Base-by-base conservation (phyloP, 2,329 filamentous ascomycete species). In the Exophiala sp. region DNA sequence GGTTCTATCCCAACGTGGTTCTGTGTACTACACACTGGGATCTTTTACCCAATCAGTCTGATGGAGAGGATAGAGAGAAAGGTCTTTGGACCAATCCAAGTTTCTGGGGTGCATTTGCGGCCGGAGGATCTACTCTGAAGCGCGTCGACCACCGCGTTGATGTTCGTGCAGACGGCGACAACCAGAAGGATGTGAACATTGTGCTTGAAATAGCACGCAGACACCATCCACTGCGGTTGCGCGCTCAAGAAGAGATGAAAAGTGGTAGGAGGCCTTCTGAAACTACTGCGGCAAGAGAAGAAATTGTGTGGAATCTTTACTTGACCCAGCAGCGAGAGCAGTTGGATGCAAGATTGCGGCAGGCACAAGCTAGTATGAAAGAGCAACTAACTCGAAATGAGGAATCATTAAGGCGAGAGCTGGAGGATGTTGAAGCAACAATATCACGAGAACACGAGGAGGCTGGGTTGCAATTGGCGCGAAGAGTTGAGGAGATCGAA, bases 1-100 rank as follows among this genome's bases (percentile, higher is more conserved):
- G 29, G 5, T 38, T 16, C 16, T 52, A 52, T 38, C 21, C 40
- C 33, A 42, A 52, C 20, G 43, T 55, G 10, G 36, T 52, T 21
- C 47, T 60, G 20, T 14, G 14, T 20, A 60, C 57, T n/a, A 58
- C 46, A 6, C 45, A 53, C 24, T 60, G 57, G 57, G 47, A 50
- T 21, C 11, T 24, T 14, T 20, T 50, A 21, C 18, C 34, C 7
- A 41, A 5, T 21, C 8, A 8, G 14, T 12, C 33, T n/a, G 47
- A 50, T 9, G 47, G 47, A 9, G 16, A 50, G 11, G 5, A 16
- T 2, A 11, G 32, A 18, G 16, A 18, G 16, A 18, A 18, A 18
- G 16, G 3, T 18, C 16, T 18, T 18, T 18, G 16, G 16, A 18
- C 16, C 16, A 18, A 18, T 18, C 16, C 16, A 18, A 18, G 16